A percentile compares a stretch with the other conserved stretches of the same genome.
Conservation (phyloP, 2,329 filamentous ascomycete genomes). For the Colletotrichum musicola region DNA sequence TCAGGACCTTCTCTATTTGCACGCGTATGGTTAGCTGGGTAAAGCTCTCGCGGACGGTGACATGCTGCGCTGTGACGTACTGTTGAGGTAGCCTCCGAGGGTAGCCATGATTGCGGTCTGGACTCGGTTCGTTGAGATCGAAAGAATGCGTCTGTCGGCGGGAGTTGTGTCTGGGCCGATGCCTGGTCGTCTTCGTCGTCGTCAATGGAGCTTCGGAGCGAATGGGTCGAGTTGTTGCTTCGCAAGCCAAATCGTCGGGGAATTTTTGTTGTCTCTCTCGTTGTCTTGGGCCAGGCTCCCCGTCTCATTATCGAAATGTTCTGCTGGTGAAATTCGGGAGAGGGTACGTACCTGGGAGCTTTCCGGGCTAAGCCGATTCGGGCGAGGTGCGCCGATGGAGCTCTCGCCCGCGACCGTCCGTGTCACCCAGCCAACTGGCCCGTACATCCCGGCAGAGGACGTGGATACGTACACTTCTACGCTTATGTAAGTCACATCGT, state of each 20-base stretch:
- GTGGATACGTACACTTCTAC: too few species aligned
- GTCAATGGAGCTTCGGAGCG: not conserved
- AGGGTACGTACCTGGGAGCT: slow-evolving; percentile 33
- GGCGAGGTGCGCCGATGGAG: slow-evolving; percentile 1
- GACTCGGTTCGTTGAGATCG: not conserved
- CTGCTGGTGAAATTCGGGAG: slow-evolving; percentile 36
- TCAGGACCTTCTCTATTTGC: slow-evolving; percentile 83
- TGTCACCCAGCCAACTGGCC: slow-evolving; percentile 9
- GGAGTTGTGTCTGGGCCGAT: too few species aligned
- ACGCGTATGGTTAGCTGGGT: slow-evolving; percentile 43
- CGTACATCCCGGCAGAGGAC: not conserved
- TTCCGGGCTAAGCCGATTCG: slow-evolving; percentile 25
- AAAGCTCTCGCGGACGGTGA: not conserved
- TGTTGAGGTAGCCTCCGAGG: slow-evolving; percentile 60
- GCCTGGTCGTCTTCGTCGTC: too few species aligned
- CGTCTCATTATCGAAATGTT: slow-evolving; percentile 22
- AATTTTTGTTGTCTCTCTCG: not conserved
- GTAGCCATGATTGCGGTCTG: slow-evolving; percentile 53
- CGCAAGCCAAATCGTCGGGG: not conserved
- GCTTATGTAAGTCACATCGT: too few species aligned
- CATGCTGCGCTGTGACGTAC: slow-evolving; percentile 45
- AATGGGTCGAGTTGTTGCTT: not conserved
- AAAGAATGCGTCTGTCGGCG: too few species aligned
- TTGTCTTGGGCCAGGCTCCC: not conserved
- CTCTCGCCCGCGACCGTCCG: not conserved